A percentile compares a stretch with the other conserved stretches of the same genome.
phyloP scores from a whole-genome alignment of 352 stramenopile genomes.

The Phytophthora ramorum region DNA sequence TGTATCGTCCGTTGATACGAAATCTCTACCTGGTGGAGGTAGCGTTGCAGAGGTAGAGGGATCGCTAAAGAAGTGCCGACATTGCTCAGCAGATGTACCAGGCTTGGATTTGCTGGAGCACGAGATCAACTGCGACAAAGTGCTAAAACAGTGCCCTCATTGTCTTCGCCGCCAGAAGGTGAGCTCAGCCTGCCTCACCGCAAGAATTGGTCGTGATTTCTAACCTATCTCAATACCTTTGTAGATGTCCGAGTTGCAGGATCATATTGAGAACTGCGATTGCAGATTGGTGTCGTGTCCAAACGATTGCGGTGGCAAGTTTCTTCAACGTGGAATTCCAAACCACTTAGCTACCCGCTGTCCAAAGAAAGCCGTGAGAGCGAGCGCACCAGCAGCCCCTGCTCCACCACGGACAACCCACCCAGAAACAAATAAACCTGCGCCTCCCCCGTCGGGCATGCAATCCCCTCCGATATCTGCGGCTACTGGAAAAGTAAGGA shows the following conservation, averaged over 20 bases:
- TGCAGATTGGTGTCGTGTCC: conserved; percentile 79
- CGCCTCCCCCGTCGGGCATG: conserved; percentile 3
- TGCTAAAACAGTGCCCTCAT: conserved; percentile 86
- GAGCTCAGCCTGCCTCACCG: not conserved
- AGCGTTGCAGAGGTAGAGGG: not conserved
- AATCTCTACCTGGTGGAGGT: conserved; percentile 4
- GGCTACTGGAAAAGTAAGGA: conserved; percentile 21
- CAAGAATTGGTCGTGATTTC: not conserved
- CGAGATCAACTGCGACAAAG: conserved; percentile 79
- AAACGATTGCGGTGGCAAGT: conserved; percentile 82
- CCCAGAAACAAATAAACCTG: conserved; percentile 20
- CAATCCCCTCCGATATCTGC: not conserved
- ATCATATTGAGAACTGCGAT: conserved; percentile 86
- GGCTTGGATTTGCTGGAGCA: conserved; percentile 67
- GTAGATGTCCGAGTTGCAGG: conserved; percentile 74
- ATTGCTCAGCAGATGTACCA: conserved; percentile 59
- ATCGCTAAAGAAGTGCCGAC: conserved; percentile 67
- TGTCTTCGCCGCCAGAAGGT: conserved; percentile 84
- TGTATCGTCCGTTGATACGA: not conserved
- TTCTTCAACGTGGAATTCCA: conserved; percentile 75
- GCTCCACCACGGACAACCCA: conserved; percentile 2
- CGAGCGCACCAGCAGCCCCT: conserved; percentile 1
- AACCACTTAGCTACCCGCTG: conserved; percentile 82
- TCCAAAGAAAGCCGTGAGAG: conserved; percentile 40
- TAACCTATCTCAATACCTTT: not conserved